Conservation (phyloP, 208 protist genomes). For the Leishmania guyanensis region DNA sequence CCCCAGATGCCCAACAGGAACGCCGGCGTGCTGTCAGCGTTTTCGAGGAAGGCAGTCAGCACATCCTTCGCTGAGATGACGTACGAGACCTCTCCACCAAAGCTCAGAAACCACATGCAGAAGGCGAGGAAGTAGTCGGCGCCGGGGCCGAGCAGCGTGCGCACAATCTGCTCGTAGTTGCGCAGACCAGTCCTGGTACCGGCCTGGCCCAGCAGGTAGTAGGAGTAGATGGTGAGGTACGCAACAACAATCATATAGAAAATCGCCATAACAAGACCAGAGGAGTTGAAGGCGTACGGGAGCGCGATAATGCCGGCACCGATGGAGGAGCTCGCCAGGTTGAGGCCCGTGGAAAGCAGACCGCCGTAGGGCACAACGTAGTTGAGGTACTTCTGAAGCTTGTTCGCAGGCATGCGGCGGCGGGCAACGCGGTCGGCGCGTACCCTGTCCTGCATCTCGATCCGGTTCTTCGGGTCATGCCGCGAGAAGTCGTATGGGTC, state of each 20-base stretch:
- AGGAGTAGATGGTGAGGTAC: conserved; percentile 58
- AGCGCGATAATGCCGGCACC: conserved; percentile 66
- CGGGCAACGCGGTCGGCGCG: conserved; percentile 27
- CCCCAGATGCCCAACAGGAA: conserved; percentile 37
- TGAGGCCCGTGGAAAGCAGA: conserved; percentile 53
- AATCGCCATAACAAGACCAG: conserved; percentile 46
- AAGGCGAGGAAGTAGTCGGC: conserved; percentile 61
- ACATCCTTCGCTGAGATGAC: conserved; percentile 75
- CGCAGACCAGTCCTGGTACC: conserved; percentile 36
- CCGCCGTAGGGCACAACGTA: conserved; percentile 61
- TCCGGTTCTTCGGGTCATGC: conserved; percentile 8
- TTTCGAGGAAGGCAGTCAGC: conserved; percentile 49
- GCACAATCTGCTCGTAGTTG: conserved; percentile 54
- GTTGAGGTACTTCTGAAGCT: conserved; percentile 35
- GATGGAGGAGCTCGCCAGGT: conserved; percentile 47
- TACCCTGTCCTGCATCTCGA: not conserved
- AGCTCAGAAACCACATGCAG: conserved; percentile 55
- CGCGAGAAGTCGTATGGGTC: conserved; percentile 23
- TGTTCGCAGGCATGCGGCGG: conserved; percentile 32
- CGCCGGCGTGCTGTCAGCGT: conserved; percentile 28
- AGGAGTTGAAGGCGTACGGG: conserved; percentile 52
- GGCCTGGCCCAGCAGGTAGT: conserved; percentile 43
- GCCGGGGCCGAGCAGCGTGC: conserved; percentile 44
- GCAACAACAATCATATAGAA: conserved; percentile 38
- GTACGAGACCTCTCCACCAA: conserved; percentile 73